A percentile compares a stretch with the other conserved stretches of the same genome.
Evolutionary conservation across 441 rosid genomes (phyloP).

Genomic region (Eutrema salsugineum): DNA sequence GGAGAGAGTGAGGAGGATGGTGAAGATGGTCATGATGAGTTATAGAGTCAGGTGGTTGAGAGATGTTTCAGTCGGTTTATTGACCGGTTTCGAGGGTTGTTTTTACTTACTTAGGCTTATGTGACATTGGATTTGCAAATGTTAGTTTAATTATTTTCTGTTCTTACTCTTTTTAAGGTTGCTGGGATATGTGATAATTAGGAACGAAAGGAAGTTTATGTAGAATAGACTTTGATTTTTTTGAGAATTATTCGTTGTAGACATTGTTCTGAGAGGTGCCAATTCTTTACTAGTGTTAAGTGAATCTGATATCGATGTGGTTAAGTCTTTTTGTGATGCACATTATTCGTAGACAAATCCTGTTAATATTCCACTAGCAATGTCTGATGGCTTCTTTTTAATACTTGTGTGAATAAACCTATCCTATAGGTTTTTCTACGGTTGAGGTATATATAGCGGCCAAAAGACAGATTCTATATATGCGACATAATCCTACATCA

Average conservation of each 20-base stretch:
- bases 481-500: too few species aligned
- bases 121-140: not conserved
- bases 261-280: not conserved
- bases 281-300: not conserved
- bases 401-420: too few species aligned
- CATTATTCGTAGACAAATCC: not conserved
- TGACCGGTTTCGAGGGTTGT: not conserved
- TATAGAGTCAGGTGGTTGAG: slow-evolving; percentile 17
- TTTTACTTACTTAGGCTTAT: not conserved
- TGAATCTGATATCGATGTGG: not conserved
- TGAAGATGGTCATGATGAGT: slow-evolving; percentile 39
- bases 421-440: too few species aligned
- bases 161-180: not conserved
- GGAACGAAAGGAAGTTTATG: not conserved
- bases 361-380: too few species aligned
- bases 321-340: not conserved
- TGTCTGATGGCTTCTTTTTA: too few species aligned
- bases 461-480: too few species aligned
- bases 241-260: not conserved
- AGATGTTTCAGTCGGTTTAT: not conserved
- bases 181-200: not conserved
- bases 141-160: not conserved
- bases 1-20: slow-evolving; percentile 23
- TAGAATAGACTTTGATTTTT: not conserved
- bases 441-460: too few species aligned